These are phyloP conservation scores for Vishniacozyma victoriae DNA, from an alignment of 768 basidiomycete species.

Conservation along the genomic window DNA sequence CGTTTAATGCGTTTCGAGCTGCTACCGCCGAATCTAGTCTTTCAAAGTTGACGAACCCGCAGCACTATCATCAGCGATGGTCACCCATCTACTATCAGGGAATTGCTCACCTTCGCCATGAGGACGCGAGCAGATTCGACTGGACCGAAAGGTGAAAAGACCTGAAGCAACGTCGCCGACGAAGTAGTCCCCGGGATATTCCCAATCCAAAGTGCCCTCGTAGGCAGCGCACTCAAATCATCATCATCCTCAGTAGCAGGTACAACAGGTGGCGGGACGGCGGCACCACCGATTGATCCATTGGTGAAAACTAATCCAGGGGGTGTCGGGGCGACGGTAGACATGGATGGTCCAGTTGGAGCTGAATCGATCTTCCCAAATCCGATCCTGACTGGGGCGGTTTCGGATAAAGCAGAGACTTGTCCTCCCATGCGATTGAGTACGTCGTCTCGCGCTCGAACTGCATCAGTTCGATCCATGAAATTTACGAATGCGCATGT, in stretches of 20 bases:
- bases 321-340: slow-evolving; percentile 50
- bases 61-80: slow-evolving; percentile 12
- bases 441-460: slow-evolving; percentile 95
- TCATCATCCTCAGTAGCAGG: slow-evolving; percentile 12
- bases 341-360: slow-evolving; percentile 74
- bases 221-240: slow-evolving; percentile 83
- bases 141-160: slow-evolving; percentile 94
- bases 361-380: slow-evolving; percentile 98
- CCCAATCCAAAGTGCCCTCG: slow-evolving; percentile 94
- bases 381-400: slow-evolving; percentile 92
- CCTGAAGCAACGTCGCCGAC: slow-evolving; percentile 85
- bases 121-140: slow-evolving; percentile 95
- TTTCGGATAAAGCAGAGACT: slow-evolving; percentile 80
- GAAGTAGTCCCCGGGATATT: slow-evolving; percentile 93
- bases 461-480: slow-evolving; percentile 89
- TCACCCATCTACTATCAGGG: slow-evolving; percentile 42
- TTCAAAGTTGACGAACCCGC: slow-evolving; percentile 80
- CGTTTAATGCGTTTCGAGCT: slow-evolving; percentile 90
- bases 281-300: slow-evolving; percentile 49
- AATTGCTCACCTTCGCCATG: slow-evolving; percentile 90
- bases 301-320: slow-evolving; percentile 44
- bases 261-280: slow-evolving; percentile 30
- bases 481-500: slow-evolving; percentile 99
- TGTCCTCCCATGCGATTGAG: slow-evolving; percentile 83
- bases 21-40: slow-evolving; percentile 92